Evolutionary conservation across 73 alveolate species (phyloP), one percentile per base, ranked within the genome.

Genomic region (Tetrahymena malaccensis): DNA sequence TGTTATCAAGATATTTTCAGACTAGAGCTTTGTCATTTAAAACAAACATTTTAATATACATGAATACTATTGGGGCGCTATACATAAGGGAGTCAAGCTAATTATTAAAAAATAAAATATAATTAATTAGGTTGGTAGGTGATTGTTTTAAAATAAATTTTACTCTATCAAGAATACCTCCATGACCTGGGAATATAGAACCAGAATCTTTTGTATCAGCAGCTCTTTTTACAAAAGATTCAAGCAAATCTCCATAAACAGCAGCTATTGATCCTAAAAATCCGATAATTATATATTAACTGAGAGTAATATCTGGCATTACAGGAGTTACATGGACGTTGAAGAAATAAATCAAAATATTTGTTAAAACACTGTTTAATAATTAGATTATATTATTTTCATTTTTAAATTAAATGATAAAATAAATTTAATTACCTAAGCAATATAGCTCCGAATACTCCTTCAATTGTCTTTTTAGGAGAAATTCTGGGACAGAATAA

Each of bases 121-220:
- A 35, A 35, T 70, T 5, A 19, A 70, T 2, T n/a, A 9, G 16
- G 7, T 8, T 3, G 11, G 0, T 35, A 35, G 6, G 10, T 35
- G 10, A 27, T 70, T 4, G 0, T 19, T 27, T 43, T n/a, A 25
- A 35, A 43, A 85, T 31, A 89, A 25, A 38, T 40, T 17, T 9
- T 95, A 97, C 96, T 94, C 98, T 97, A 96, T 97, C 98, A 13
- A 97, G 94, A 10, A 97, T 95, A 5, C 98, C 98, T 15, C 98
- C 98, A 96, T 97, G 98, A 16, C 98, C 98, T n/a, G 98, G 98
- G 43, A 97, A 85, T 37, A 94, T 57, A 31, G 94, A 34, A 9
- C 98, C 98, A 35, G 98, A 96, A 94, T 97, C 98, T 43, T 97
- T 97, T 25, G 96, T 96, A 56, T 93, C 97, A 35, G 97, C 98